Percentiles rank a stretch among this genome's conserved stretches.
These are phyloP conservation scores for Phoenix dactylifera DNA, from an alignment of 176 grass and related monocot genomes.

Conservation along the genomic window DNA sequence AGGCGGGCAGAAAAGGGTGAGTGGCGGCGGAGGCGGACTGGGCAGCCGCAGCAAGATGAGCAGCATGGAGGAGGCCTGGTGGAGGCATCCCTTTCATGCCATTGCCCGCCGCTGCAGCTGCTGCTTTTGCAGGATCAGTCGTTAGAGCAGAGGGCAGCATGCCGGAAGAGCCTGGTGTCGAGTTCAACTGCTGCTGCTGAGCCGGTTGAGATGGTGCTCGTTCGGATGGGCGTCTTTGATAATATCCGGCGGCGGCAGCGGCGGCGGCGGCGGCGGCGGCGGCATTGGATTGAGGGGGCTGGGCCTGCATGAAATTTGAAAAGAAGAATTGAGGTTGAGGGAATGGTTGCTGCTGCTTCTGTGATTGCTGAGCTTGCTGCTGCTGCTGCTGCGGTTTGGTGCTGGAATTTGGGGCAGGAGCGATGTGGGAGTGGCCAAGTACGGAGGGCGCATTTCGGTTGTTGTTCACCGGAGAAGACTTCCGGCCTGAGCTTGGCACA, in stretches of 20 bases:
- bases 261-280: conserved; percentile 7
- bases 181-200: conserved; percentile 34
- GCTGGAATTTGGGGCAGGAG: conserved; percentile 28
- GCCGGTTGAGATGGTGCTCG: conserved; percentile 4
- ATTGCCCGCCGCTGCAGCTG: conserved; percentile 9
- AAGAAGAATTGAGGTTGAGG: conserved; percentile 55
- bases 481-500: conserved; percentile 38
- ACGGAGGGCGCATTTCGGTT: conserved; percentile 61
- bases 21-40: conserved; percentile 33
- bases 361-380: conserved; percentile 28
- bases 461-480: conserved; percentile 20
- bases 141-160: conserved; percentile 21
- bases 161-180: conserved; percentile 9
- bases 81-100: conserved; percentile 48
- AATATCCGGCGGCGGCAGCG: conserved; percentile 16
- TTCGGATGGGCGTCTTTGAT: conserved; percentile 44
- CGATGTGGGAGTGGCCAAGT: conserved; percentile 54
- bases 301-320: conserved; percentile 37
- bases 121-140: conserved; percentile 28
- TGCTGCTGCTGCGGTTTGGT: conserved; percentile 30
- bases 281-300: conserved; percentile 21
- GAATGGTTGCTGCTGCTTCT: conserved; percentile 35
- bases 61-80: conserved; percentile 31
- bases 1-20: conserved; percentile 35
- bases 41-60: conserved; percentile 25